Evolutionary conservation across 768 basidiomycete genomes (phyloP).

Genomic region (Auriculariales sp.): DNA sequence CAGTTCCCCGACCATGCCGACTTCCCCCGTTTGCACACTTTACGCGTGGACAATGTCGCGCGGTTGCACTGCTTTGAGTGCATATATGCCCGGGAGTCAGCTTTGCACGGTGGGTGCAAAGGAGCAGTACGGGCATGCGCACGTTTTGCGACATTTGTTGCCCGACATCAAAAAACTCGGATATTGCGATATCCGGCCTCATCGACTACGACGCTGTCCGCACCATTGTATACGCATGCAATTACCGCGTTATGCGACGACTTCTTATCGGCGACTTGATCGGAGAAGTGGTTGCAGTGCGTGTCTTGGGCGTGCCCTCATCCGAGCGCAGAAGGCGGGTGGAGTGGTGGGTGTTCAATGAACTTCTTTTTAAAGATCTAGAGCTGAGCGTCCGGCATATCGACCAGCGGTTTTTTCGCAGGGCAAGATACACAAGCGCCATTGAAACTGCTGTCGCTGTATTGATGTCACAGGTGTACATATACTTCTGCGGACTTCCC

Average conservation of each 20-base stretch:
- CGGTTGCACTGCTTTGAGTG: background rate
- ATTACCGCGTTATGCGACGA: too few relatives aligned
- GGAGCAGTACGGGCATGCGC: background rate
- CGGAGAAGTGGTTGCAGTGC: too few relatives aligned
- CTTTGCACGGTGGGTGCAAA: background rate
- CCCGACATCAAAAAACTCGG: background rate
- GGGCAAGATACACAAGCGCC: background rate
- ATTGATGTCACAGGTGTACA: too few relatives aligned
- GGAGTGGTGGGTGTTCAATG: background rate
- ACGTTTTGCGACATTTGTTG: background rate
- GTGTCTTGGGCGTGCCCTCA: too few relatives aligned
- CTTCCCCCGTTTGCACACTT: background rate
- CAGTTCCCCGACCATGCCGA: background rate
- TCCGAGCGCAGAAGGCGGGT: background rate
- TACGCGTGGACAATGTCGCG: background rate
- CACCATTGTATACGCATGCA: too few relatives aligned
- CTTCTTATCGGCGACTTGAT: too few relatives aligned
- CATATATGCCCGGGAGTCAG: background rate
- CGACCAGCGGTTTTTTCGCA: background rate
- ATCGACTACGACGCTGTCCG: slow-evolving; percentile 66
- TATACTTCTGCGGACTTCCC: too few relatives aligned
- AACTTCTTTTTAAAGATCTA: background rate
- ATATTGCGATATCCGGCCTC: background rate
- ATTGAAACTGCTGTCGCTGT: too few relatives aligned
- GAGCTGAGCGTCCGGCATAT: background rate